Evolutionary conservation across 176 grass and related monocot genomes (phyloP).

Genomic region (Poa pratensis): DNA sequence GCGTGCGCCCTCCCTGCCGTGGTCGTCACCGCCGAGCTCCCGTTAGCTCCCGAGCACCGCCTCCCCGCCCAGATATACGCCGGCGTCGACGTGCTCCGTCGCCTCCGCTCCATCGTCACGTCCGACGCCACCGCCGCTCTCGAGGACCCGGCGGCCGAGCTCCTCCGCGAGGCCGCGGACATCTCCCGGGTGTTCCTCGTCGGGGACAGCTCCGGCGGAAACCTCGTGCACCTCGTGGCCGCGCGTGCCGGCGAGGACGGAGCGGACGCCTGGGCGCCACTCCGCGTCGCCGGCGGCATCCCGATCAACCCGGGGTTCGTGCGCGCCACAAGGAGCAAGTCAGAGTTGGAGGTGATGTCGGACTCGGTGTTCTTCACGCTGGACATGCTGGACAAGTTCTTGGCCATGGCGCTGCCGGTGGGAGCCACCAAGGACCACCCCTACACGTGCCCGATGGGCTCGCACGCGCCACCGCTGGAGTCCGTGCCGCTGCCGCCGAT

Average conservation of each 20-base stretch:
- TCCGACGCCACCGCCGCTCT: background rate
- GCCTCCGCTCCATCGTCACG: conserved; percentile 52
- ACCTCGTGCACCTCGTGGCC: conserved; percentile 67
- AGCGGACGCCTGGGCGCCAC: conserved; percentile 37
- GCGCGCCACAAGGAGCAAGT: conserved; percentile 67
- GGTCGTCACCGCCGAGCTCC: conserved; percentile 68
- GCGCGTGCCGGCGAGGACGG: conserved; percentile 43
- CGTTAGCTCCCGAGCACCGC: conserved; percentile 70
- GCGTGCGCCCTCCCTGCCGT: conserved; percentile 52
- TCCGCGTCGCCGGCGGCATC: conserved; percentile 71
- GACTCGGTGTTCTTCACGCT: conserved; percentile 85
- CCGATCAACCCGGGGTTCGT: conserved; percentile 84
- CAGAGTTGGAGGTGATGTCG: conserved; percentile 55
- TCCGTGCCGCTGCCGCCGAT: conserved; percentile 61
- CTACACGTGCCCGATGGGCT: conserved; percentile 82
- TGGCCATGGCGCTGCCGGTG: conserved; percentile 56
- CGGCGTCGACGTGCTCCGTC: conserved; percentile 53
- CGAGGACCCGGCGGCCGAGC: conserved; percentile 32
- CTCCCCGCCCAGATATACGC: conserved; percentile 61
- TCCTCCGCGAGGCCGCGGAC: conserved; percentile 55
- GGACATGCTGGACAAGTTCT: conserved; percentile 86
- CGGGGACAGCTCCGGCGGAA: conserved; percentile 89
- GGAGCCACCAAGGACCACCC: conserved; percentile 83
- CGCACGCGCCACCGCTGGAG: conserved; percentile 60
- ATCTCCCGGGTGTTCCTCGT: conserved; percentile 77